Percentiles rank a stretch among this genome's conserved stretches.
These are phyloP conservation scores for Chaetothyriales sp. DNA, from an alignment of 2,329 filamentous ascomycete species.

Conservation along the genomic window DNA sequence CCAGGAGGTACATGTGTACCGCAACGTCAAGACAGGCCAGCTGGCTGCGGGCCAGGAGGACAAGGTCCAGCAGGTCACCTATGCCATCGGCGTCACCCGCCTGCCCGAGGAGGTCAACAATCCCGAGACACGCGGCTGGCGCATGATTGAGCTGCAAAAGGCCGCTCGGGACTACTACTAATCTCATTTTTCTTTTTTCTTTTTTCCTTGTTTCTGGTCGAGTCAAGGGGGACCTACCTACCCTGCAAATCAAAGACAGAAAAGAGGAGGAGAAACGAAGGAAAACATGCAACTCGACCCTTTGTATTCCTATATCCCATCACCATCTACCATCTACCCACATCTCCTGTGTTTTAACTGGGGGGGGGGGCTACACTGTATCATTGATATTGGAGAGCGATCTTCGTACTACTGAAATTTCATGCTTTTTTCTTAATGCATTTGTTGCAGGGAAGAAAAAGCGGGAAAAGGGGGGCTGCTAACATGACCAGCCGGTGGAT, in stretches of 20 bases:
- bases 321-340: background rate
- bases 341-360: background rate
- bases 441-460: background rate
- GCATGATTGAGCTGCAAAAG: conserved; percentile 97
- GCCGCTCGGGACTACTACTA: conserved; percentile 79
- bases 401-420: background rate
- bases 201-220: background rate
- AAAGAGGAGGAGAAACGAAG: background rate
- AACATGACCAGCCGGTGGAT: background rate
- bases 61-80: conserved; percentile 94
- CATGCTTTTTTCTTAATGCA: background rate
- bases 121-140: conserved; percentile 90
- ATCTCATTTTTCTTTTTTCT: conserved; percentile 15
- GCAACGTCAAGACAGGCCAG: conserved; percentile 75
- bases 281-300: background rate
- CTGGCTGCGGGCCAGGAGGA: conserved; percentile 96
- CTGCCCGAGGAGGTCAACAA: conserved; percentile 93
- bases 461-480: background rate
- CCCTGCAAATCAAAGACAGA: too few relatives aligned
- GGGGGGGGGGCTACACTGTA: background rate
- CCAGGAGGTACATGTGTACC: conserved; percentile 94
- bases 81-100: conserved; percentile 89
- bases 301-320: background rate
- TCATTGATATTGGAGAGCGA: background rate
- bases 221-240: too few relatives aligned